These are phyloP conservation scores for Catharanthus roseus DNA, from an alignment of 257 asterid species.

Conservation along the genomic window DNA sequence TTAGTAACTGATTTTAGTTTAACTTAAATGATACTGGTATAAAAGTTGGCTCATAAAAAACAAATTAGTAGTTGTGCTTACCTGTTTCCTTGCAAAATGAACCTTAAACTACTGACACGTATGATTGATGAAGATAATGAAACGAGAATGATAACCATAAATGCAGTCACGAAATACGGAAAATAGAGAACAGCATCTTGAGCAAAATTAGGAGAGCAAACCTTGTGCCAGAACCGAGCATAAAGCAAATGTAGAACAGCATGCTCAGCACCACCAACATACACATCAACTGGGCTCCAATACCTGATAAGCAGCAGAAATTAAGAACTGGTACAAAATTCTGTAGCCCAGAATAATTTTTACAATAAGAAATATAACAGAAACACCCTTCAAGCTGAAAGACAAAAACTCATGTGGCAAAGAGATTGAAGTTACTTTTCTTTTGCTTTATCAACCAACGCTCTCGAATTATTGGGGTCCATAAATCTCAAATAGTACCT, in stretches of 20 bases:
- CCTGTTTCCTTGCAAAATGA: not conserved
- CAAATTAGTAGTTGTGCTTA: not conserved
- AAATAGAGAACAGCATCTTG: not conserved
- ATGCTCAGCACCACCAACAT: slow-evolving; percentile 99
- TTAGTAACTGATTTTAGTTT: not conserved
- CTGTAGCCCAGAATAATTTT: not conserved
- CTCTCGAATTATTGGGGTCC: slow-evolving; percentile 75
- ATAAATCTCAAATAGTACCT: slow-evolving; percentile 99
- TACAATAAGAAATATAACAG: slow-evolving; percentile 2
- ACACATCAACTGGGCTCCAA: slow-evolving; percentile 98
- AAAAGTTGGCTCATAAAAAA: not conserved
- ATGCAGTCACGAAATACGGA: slow-evolving; percentile 2
- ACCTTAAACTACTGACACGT: not conserved
- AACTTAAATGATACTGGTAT: not conserved
- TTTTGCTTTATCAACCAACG: slow-evolving; percentile 81
- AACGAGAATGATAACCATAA: not conserved
- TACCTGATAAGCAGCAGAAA: slow-evolving; percentile 45
- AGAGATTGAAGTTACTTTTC: slow-evolving; percentile 53
- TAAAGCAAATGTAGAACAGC: slow-evolving; percentile 99
- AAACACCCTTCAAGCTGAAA: slow-evolving; percentile 1
- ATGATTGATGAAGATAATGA: not conserved
- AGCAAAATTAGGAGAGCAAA: slow-evolving; percentile 22
- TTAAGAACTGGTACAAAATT: not conserved
- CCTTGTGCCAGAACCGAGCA: slow-evolving; percentile 99
- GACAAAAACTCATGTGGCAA: not conserved